These are phyloP conservation scores for Salvia miltiorrhiza DNA, from an alignment of 257 asterid species.

Conservation along the genomic window DNA sequence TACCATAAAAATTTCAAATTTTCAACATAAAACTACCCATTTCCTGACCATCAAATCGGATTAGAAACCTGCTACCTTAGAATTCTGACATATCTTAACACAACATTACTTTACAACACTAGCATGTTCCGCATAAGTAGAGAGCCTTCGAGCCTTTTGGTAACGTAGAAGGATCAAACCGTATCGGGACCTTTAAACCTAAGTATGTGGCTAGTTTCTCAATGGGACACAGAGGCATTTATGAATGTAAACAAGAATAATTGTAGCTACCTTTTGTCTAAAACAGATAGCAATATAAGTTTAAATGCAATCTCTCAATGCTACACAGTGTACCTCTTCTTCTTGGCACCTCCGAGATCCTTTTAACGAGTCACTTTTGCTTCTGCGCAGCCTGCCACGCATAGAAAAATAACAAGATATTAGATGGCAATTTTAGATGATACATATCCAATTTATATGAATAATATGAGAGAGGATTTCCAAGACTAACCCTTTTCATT, in stretches of 20 bases:
- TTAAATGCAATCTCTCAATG: neutral
- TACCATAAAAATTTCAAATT: too few relatives aligned
- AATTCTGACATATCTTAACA: neutral
- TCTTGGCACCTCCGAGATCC: neutral
- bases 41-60: neutral
- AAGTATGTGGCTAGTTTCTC: neutral
- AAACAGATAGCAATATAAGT: neutral
- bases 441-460: neutral
- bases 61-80: neutral
- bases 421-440: neutral
- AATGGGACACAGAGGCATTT: neutral
- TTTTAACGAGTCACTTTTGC: conserved; percentile 25
- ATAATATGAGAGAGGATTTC: neutral
- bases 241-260: neutral
- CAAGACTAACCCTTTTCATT: conserved; percentile 52
- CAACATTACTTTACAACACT: neutral
- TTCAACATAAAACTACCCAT: neutral
- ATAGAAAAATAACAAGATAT: neutral
- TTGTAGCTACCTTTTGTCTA: neutral
- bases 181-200: too few relatives aligned
- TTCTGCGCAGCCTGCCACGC: conserved; percentile 27
- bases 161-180: neutral
- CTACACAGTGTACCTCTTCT: neutral
- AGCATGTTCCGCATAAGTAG: neutral
- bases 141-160: neutral